Evolutionary conservation across 352 stramenopile genomes (phyloP).

Genomic region (Pythium biforme): DNA sequence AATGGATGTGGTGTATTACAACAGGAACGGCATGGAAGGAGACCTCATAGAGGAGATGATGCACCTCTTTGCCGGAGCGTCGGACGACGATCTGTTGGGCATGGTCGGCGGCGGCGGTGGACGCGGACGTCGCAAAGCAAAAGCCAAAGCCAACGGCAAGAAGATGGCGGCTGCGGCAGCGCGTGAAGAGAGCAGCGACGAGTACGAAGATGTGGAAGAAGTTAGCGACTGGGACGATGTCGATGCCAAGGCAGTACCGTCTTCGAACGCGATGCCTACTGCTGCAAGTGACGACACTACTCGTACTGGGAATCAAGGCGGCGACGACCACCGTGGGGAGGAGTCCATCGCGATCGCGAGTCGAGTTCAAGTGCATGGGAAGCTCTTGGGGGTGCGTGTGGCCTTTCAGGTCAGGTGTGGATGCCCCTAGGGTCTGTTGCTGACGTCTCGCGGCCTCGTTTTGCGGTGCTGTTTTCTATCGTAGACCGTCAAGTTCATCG

Average conservation of each 20-base stretch:
- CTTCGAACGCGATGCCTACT: neutral
- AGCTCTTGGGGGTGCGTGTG: constrained; percentile 19
- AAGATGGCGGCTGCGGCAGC: neutral
- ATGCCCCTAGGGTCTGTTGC: neutral
- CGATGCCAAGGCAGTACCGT: neutral
- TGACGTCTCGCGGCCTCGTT: neutral
- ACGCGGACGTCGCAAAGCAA: constrained; percentile 8
- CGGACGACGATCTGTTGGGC: constrained; percentile 26
- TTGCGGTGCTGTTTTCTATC: neutral
- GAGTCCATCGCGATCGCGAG: constrained; percentile 23
- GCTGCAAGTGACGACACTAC: neutral
- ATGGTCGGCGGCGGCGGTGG: constrained; percentile 5
- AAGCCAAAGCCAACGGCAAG: constrained; percentile 3
- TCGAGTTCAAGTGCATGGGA: constrained; percentile 41
- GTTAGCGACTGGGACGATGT: constrained; percentile 31
- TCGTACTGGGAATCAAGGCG: constrained; percentile 8
- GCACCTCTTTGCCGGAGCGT: constrained; percentile 36
- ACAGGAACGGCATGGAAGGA: constrained; percentile 36
- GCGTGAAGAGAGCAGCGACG: constrained; percentile 12
- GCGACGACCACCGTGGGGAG: neutral
- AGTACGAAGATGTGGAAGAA: constrained; percentile 28
- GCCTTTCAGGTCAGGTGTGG: too few species aligned
- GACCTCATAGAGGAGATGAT: constrained; percentile 49
- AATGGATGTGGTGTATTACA: neutral
- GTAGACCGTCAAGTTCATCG: constrained; percentile 64